Conservation (phyloP, 2,329 filamentous ascomycete genomes). For the Alternaria ethzedia region DNA sequence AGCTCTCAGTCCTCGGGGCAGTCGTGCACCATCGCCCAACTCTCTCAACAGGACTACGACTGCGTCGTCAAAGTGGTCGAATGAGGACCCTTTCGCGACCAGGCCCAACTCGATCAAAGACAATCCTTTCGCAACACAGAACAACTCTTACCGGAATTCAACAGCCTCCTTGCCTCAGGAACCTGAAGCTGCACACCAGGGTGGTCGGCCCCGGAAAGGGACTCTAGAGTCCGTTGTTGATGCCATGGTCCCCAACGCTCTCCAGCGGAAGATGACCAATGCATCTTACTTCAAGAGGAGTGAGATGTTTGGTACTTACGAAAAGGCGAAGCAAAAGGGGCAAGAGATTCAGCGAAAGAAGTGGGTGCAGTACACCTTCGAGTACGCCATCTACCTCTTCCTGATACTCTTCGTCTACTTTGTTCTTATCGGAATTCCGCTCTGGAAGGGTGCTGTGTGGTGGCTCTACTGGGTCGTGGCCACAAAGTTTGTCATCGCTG, state of each 20-base stretch:
- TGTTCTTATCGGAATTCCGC: conserved; percentile 53
- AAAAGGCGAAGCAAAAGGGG: conserved; percentile 33
- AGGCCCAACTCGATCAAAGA: conserved; percentile 14
- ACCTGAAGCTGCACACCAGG: conserved; percentile 13
- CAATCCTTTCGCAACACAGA: conserved; percentile 10
- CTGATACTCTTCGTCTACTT: conserved; percentile 53
- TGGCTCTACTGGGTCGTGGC: conserved; percentile 12
- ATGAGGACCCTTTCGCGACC: conserved; percentile 20
- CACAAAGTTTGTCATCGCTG: conserved; percentile 50
- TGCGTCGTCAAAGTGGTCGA: conserved; percentile 5
- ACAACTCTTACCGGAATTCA: conserved; percentile 2
- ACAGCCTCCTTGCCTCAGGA: conserved; percentile 2
- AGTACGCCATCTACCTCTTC: conserved; percentile 48
- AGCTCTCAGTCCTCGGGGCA: conserved; percentile 3
- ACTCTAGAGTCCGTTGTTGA: conserved; percentile 26
- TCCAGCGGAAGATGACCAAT: conserved; percentile 25
- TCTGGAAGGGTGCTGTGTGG: conserved; percentile 53
- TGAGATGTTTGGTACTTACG: conserved; percentile 27
- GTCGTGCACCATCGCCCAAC: conserved; percentile 8
- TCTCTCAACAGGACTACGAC: neutral
- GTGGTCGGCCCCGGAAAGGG: conserved; percentile 11
- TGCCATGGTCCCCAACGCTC: conserved; percentile 20
- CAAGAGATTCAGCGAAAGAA: conserved; percentile 36
- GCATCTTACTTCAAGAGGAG: conserved; percentile 19
- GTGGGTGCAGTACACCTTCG: conserved; percentile 48